Evolutionary conservation across 352 stramenopile genomes (phyloP), one percentile per base, ranked within the genome.

Genomic region (Elongisporangium anandrum): DNA sequence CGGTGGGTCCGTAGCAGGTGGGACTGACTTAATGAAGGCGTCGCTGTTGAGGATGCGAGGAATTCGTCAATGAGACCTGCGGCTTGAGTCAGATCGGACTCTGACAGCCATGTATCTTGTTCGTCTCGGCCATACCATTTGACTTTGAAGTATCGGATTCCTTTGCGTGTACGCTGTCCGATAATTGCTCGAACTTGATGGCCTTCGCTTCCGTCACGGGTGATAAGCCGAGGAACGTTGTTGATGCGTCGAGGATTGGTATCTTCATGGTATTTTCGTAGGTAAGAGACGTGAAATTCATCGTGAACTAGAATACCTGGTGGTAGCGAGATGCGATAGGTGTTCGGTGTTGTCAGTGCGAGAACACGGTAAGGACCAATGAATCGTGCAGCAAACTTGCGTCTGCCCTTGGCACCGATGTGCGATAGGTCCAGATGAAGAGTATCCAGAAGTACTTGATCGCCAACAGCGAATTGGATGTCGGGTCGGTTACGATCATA

Each of bases 381-480:
- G 17, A 53, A 61, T 17, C 59, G 23, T 2, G 59, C 22, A 1
- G 59, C 52, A 20, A 59, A 53, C 39, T 65, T 65, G 7, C 59
- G 52, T 29, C 59, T 65, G 17, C 59, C 20, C n/a, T 59, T 20
- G 3, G 59, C 59, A 7, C 59, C 59, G 4, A 65, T 70, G 52
- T 34, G 60, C 57, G 10, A 41, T 17, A 45, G 47, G 16, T 64
- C 59, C 7, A 70, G 22, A 21, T 63, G 50, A 3, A 63, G 21
- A 6, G 58, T 63, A 17, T 56, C 63, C 20, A 70, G 21, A 38
- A 60, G 63, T 13, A 66, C 63, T 15, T 22, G 41, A n/a, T 69
- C 54, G 8, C 54, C 57, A 5, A 61, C 52, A 9, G 58, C 20
- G n/a, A 69, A 69, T 6, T 29, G 17, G 51, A 62, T 34, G 23